Conservation (phyloP, 345 rosid genomes). For the Streptanthus diversifolius region DNA sequence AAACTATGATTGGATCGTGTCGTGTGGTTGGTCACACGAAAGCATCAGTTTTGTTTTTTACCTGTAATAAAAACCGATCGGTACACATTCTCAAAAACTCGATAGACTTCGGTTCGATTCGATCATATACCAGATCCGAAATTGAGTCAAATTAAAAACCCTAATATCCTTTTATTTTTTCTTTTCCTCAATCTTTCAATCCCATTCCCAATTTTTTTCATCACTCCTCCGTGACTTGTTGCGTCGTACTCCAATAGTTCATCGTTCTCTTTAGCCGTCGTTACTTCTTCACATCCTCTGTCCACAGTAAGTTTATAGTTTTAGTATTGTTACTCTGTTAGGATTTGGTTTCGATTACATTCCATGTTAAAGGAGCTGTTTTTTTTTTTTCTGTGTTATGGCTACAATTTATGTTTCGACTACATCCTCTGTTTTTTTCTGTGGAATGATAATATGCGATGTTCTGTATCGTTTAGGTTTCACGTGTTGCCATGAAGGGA, state of each 20-base stretch:
- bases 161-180: not conserved
- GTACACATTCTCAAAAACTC: not conserved
- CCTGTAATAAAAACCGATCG: constrained; percentile 16
- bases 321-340: not conserved
- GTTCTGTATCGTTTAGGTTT: not conserved
- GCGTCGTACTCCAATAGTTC: constrained; percentile 6
- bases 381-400: not conserved
- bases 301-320: not conserved
- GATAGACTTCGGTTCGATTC: not conserved
- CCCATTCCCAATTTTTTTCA: not conserved
- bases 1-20: constrained; percentile 1
- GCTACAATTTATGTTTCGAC: not conserved
- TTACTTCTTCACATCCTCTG: not conserved
- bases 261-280: constrained; percentile 2
- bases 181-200: not conserved
- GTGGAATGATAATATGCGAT: not conserved
- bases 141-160: not conserved
- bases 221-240: not conserved
- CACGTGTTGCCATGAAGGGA: constrained; percentile 13
- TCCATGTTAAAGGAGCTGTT: not conserved
- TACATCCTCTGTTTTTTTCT: too few relatives aligned
- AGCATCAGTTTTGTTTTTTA: not conserved
- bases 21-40: constrained; percentile 13
- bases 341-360: not conserved
- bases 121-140: not conserved